Base-by-base conservation (phyloP, 2,329 filamentous ascomycete genomes). In the Verticillium alfalfae region DNA sequence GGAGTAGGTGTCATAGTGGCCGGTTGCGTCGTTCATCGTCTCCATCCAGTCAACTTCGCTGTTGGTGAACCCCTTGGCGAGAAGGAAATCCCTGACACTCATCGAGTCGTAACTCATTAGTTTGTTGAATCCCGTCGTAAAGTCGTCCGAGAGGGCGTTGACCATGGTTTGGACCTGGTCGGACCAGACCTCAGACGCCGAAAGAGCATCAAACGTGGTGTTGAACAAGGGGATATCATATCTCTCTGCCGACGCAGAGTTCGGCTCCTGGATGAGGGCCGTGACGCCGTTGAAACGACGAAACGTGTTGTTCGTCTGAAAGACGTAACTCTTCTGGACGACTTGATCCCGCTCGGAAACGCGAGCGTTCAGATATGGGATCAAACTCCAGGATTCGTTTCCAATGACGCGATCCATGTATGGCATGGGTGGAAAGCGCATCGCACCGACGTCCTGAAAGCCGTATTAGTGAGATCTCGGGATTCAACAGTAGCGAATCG, bases 371-470 rank as follows among this genome's bases (percentile, higher is more conserved):
- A 69, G 66, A 56, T 69, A 69, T 2, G 66, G 62, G 13, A 68
- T 66, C 8, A 69, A 58, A 38, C 64, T 67, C 62, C 67, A 67
- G 3, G 65, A 57, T 8, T 64, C 31, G 37, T 65, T 49, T 36
- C 67, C 67, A 22, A 68, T 65, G 37, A 69, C 54, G 37, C 67
- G 66, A 22, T 67, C 64, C 71, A 71, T 74, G 58, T 70, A 68
- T 2, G 61, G 34, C 63, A 71, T 76, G 6, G 75, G 66, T 0
- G 75, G 76, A 45, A 75, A 78, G 4, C 76, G 63, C 77, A 78
- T 78, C 0, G 76, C 77, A 3, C 76, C 76, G 7, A 78, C 70
- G 60, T 78, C 76, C 59, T 71, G 65, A 9, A 22, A 10, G 13
- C 13, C 1, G 1, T 31, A 59, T 66, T 5, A 67, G 60, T 38